A percentile compares a stretch with the other conserved stretches of the same genome.
phyloP scores from a whole-genome alignment of 139 green algal genomes.

The Axilococcus clingmanii region DNA sequence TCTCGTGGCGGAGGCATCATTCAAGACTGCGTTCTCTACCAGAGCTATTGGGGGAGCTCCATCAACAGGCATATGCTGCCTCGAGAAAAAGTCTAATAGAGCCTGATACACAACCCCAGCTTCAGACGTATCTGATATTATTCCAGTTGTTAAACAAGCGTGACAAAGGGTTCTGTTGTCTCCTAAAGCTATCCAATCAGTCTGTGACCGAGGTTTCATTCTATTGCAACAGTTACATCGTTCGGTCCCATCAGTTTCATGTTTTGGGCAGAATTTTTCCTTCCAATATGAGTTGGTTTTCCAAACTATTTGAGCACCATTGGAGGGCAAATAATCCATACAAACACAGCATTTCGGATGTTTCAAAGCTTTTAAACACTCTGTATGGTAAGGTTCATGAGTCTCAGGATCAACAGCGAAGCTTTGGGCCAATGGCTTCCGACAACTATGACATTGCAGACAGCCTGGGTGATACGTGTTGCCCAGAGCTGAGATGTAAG shows the following conservation, averaged over 20 bases:
- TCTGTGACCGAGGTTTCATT: conserved; percentile 28
- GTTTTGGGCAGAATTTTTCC: conserved; percentile 42
- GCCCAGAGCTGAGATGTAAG: conserved; percentile 22
- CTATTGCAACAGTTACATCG: conserved; percentile 57
- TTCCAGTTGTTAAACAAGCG: conserved; percentile 52
- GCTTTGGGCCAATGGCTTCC: conserved; percentile 20
- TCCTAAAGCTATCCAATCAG: conserved; percentile 37
- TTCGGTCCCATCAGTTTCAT: conserved; percentile 40
- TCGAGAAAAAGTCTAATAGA: conserved; percentile 45
- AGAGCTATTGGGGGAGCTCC: conserved; percentile 59
- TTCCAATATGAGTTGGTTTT: conserved; percentile 54
- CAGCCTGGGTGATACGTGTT: conserved; percentile 38
- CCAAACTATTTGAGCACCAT: conserved; percentile 35
- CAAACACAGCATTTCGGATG: conserved; percentile 56
- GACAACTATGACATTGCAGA: conserved; percentile 40
- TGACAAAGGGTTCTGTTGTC: conserved; percentile 75
- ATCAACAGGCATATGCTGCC: conserved; percentile 46
- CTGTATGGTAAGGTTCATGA: conserved; percentile 32
- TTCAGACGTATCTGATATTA: conserved; percentile 71
- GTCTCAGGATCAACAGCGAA: conserved; percentile 13
- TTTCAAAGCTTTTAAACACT: conserved; percentile 36
- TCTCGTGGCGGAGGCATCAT: conserved; percentile 24
- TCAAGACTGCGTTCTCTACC: conserved; percentile 63
- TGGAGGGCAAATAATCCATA: conserved; percentile 29
- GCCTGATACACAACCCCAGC: conserved; percentile 66